Conservation (phyloP, 2,329 filamentous ascomycete genomes). For the Eurotiales sp. region DNA sequence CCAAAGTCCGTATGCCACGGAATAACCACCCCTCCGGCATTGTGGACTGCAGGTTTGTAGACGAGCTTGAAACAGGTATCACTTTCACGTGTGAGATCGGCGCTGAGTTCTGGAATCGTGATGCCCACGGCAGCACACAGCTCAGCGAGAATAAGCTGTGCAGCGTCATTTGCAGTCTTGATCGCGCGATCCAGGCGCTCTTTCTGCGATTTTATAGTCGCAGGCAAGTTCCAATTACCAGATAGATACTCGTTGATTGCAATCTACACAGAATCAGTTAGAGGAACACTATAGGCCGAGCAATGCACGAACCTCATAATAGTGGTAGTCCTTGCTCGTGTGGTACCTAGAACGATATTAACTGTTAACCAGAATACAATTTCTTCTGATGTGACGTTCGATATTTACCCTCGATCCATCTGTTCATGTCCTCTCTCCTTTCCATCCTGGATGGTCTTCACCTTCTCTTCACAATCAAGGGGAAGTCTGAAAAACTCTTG, state of each 20-base stretch:
- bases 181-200: background rate
- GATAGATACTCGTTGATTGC: background rate
- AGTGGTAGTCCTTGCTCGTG: background rate
- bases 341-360: background rate
- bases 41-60: background rate
- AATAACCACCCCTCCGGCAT: background rate
- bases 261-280: background rate
- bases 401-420: background rate
- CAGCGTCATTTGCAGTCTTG: background rate
- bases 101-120: background rate
- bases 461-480: background rate
- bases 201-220: background rate
- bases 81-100: background rate
- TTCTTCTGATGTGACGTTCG: background rate
- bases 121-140: background rate
- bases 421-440: background rate
- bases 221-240: background rate
- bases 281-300: background rate
- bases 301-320: background rate
- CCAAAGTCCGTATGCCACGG: background rate
- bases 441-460: background rate
- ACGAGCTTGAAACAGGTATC: background rate
- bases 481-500: background rate
- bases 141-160: background rate
- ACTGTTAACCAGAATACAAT: background rate